A percentile compares a stretch with the other conserved stretches of the same genome.
These are phyloP conservation scores for Ganoderma sinense DNA, from an alignment of 1,284 basidiomycete genomes.

Conservation along the genomic window DNA sequence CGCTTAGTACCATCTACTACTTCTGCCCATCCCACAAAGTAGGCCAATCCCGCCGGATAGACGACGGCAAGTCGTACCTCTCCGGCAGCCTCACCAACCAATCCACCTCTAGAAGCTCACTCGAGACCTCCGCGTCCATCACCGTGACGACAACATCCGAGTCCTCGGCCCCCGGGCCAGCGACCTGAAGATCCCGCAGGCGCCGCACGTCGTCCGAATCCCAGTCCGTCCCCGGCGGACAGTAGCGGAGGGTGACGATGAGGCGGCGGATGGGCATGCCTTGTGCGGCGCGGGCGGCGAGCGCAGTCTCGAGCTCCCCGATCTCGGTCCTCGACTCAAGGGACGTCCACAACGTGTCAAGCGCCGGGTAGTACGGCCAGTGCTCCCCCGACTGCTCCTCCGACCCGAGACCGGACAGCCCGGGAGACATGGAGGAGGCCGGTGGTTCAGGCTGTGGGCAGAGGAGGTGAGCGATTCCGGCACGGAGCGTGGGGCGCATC, in stretches of 20 bases:
- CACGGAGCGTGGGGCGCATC: not conserved
- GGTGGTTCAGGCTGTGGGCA: no score
- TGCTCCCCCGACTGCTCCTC: not conserved
- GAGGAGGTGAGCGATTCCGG: not conserved
- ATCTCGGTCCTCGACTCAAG: not conserved
- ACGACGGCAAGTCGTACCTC: not conserved
- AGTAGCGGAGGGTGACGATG: not conserved
- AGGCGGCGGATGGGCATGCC: not conserved
- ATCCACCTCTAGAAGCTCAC: not conserved
- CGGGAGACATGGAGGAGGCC: no score
- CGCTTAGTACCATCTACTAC: no score
- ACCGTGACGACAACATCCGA: no score
- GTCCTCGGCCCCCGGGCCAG: not conserved
- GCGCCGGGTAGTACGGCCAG: not conserved
- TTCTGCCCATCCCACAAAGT: no score
- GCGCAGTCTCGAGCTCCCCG: not conserved
- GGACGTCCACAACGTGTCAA: not conserved
- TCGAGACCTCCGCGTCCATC: not conserved
- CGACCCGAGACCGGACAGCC: not conserved
- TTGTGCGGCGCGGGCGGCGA: not conserved
- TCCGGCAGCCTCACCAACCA: no score
- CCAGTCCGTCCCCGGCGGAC: not conserved
- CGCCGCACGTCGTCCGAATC: not conserved
- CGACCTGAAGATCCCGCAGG: not conserved
- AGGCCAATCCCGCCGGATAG: not conserved